phyloP scores from a whole-genome alignment of 345 rosid genomes.

The Sisymbrium irio region DNA sequence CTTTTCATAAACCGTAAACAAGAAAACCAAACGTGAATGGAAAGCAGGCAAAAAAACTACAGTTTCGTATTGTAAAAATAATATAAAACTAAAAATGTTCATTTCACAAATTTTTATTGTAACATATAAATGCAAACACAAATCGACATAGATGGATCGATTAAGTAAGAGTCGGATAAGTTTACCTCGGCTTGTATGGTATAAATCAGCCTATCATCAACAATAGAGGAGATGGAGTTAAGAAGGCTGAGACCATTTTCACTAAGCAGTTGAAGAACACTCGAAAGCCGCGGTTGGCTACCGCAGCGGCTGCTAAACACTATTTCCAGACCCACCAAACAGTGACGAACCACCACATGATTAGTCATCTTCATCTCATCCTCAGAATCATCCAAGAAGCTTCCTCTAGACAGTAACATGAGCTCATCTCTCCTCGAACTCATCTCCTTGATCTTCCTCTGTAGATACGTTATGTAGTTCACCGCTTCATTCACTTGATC shows the following conservation, averaged over 20 bases:
- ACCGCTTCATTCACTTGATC: constrained; percentile 75
- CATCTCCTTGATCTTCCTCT: constrained; percentile 44
- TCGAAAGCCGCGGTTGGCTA: constrained; percentile 45
- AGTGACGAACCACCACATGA: constrained; percentile 39
- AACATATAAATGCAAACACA: background rate
- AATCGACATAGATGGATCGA: background rate
- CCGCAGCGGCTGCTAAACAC: constrained; percentile 34
- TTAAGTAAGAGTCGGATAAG: background rate
- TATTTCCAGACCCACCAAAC: constrained; percentile 52
- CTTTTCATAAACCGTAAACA: background rate
- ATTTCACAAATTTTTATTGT: background rate
- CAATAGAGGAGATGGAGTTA: constrained; percentile 50
- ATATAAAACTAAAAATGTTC: background rate
- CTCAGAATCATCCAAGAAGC: constrained; percentile 7
- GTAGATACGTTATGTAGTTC: constrained; percentile 55
- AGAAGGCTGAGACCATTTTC: constrained; percentile 50
- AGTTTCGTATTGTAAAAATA: background rate
- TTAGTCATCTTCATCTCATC: background rate
- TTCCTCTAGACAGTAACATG: constrained; percentile 33
- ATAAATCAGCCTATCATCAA: constrained; percentile 44
- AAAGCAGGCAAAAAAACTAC: background rate
- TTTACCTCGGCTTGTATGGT: constrained; percentile 59
- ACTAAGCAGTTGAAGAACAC: constrained; percentile 41
- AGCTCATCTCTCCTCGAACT: constrained; percentile 44
- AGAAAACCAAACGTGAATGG: background rate